phyloP scores from a whole-genome alignment of 2,329 filamentous ascomycete genomes.

The Talaromyces rugulosus region DNA sequence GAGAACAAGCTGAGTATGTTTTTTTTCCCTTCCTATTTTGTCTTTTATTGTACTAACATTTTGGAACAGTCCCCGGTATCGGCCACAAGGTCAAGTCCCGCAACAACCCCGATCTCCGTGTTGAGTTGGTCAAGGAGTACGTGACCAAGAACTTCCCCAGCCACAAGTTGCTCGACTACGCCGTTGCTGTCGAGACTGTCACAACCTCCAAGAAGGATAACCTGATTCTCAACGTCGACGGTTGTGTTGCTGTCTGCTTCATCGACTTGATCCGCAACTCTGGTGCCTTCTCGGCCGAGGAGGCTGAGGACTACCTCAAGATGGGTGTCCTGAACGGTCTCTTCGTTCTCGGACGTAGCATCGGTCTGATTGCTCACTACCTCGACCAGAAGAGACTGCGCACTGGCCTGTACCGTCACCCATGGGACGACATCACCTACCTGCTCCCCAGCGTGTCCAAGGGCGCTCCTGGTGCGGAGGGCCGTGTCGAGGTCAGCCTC shows the following conservation, averaged over 20 bases:
- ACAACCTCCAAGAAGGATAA: conserved; percentile 99
- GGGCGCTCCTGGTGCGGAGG: conserved; percentile 69
- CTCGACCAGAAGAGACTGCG: conserved; percentile 99
- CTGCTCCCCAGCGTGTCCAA: conserved; percentile 76
- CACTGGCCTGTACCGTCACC: conserved; percentile 97
- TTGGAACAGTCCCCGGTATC: conserved; percentile 74
- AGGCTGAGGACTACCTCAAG: conserved; percentile 96
- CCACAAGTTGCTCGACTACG: conserved; percentile 98
- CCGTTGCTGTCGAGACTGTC: conserved; percentile 93
- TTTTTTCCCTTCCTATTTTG: no score
- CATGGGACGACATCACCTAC: conserved; percentile 98
- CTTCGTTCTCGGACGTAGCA: conserved; percentile 93
- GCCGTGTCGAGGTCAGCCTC: conserved; percentile 84
- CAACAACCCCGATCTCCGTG: conserved; percentile 99
- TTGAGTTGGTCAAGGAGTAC: conserved; percentile 99
- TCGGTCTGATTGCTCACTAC: conserved; percentile 99
- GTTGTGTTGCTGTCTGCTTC: conserved; percentile 97
- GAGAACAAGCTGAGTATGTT: conserved; percentile 92
- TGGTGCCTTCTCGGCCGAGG: conserved; percentile 90
- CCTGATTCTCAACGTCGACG: conserved; percentile 98
- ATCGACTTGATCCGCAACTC: conserved; percentile 97
- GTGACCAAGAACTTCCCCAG: conserved; percentile 95
- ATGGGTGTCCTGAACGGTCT: conserved; percentile 99
- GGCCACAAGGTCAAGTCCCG: conserved; percentile 99
- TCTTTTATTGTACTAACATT: conserved; percentile 13